Evolutionary conservation across 495 filamentous ascomycete genomes (phyloP), one percentile per base, ranked within the genome.

Genomic region (Podospora anserina): DNA sequence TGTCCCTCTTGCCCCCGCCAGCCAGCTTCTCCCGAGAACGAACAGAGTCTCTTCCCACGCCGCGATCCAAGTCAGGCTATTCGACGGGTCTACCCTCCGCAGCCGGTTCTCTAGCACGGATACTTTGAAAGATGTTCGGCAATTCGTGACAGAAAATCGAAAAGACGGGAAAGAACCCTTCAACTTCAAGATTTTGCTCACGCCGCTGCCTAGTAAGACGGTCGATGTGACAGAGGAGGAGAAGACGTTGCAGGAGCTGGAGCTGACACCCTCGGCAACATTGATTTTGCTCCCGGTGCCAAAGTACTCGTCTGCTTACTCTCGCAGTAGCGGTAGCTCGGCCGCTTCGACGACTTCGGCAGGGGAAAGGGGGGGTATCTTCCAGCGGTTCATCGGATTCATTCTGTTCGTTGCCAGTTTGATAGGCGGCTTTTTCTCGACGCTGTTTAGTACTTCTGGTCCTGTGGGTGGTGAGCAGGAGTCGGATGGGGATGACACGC

Each of bases 141-240:
- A 83, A 4, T 97, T 92, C 92, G 82, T 98, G 13, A 91, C 95
- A 65, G 75, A 79, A 28, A 75, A 75, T 11, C 75, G 77, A 3
- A 68, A 65, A 0, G 86, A 76, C 76, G 77, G 70, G 63, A 70
- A 69, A 63, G 58, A 62, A 34, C 89, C 91, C 3, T 98, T 93
- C 76, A 90, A 86, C 34, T 92, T 98, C 78, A 93, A 93, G 72
- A 88, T 94, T 44, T 88, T 97, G 34, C 82, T 95, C 1, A 88
- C 91, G 0, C 95, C 94, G 1, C 79, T 86, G 15, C 92, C 92
- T 2, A 95, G 89, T 73, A 87, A 85, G 63, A 86, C 85, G 6
- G 85, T 98, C 63, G 86, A 88, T 55, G 82, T 89, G 6, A 79
- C 86, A 1, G 93, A 97, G 55, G 95, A 97, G 75, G 84, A 84